Conservation (phyloP, 148 eudicot genomes). For the Heliosperma pusillum region DNA sequence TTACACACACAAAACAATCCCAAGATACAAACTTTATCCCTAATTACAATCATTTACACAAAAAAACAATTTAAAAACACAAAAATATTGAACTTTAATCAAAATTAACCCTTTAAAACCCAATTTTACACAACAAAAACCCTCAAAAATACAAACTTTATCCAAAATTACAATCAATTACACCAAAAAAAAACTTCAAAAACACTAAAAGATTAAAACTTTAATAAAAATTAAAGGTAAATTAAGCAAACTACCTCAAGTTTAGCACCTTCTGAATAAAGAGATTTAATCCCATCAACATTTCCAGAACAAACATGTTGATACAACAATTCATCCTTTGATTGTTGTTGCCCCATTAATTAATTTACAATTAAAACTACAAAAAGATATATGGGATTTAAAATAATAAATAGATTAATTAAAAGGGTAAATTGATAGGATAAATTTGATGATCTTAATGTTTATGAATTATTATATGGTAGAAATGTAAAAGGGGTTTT, state of each 20-base stretch:
- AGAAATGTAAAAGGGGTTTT: conserved; percentile 13
- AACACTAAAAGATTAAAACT: not conserved
- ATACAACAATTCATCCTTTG: conserved; percentile 77
- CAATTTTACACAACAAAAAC: not conserved
- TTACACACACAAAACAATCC: not conserved
- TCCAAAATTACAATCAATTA: conserved; percentile 2
- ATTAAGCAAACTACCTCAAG: conserved; percentile 58
- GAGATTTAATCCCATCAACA: conserved; percentile 68
- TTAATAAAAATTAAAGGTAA: not conserved
- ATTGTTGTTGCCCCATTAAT: conserved; percentile 77
- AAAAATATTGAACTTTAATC: not conserved
- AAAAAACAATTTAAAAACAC: not conserved
- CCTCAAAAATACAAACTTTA: not conserved
- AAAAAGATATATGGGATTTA: not conserved
- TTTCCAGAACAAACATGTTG: conserved; percentile 75
- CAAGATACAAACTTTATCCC: not conserved
- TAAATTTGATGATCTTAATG: not conserved
- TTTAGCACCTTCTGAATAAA: conserved; percentile 68
- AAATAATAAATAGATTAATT: not conserved
- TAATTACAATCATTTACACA: not conserved
- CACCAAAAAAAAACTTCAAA: not conserved
- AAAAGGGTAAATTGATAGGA: not conserved
- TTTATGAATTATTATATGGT: not conserved
- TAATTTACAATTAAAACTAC: not conserved
- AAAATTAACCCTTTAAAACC: not conserved